These are phyloP conservation scores for Cyclostephanos invisitatus DNA, from an alignment of 108 stramenopile genomes.

Conservation along the genomic window DNA sequence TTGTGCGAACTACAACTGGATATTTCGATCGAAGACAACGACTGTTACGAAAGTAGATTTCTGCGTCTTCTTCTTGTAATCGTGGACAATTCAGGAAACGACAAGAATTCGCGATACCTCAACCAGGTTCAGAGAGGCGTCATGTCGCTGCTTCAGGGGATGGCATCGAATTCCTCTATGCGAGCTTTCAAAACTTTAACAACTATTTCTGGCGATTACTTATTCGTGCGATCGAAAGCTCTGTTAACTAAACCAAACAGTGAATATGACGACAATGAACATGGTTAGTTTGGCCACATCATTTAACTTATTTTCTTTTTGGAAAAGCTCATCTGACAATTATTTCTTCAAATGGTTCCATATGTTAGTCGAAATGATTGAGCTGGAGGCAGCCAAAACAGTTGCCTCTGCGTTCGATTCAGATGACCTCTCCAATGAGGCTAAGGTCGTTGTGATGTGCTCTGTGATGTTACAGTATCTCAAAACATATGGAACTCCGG, in stretches of 20 bases:
- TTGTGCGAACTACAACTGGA: slow-evolving; percentile 28
- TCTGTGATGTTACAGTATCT: slow-evolving; percentile 54
- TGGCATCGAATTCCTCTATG: slow-evolving; percentile 68
- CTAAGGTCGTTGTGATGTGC: slow-evolving; percentile 52
- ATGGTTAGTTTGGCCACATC: slow-evolving; percentile 2
- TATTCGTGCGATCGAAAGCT: slow-evolving; percentile 37
- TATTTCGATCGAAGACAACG: slow-evolving; percentile 35
- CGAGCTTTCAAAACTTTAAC: slow-evolving; percentile 59
- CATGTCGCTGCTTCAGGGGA: slow-evolving; percentile 64
- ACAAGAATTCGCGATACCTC: slow-evolving; percentile 57
- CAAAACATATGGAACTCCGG: slow-evolving; percentile 26
- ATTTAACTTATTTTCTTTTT: neutral
- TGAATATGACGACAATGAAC: slow-evolving; percentile 10
- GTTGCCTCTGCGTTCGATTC: slow-evolving; percentile 52
- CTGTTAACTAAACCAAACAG: slow-evolving; percentile 5
- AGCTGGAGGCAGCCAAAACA: slow-evolving; percentile 60
- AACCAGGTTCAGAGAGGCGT: slow-evolving; percentile 76
- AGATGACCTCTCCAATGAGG: slow-evolving; percentile 43
- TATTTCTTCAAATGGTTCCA: neutral
- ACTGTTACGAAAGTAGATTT: slow-evolving; percentile 63
- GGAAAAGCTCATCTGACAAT: neutral
- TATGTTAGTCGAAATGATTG: slow-evolving; percentile 54
- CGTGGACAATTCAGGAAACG: slow-evolving; percentile 41
- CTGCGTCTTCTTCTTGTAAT: slow-evolving; percentile 57
- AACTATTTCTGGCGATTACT: slow-evolving; percentile 40